phyloP scores from a whole-genome alignment of 139 green algal species.

The Chlamydomonas incerta region DNA sequence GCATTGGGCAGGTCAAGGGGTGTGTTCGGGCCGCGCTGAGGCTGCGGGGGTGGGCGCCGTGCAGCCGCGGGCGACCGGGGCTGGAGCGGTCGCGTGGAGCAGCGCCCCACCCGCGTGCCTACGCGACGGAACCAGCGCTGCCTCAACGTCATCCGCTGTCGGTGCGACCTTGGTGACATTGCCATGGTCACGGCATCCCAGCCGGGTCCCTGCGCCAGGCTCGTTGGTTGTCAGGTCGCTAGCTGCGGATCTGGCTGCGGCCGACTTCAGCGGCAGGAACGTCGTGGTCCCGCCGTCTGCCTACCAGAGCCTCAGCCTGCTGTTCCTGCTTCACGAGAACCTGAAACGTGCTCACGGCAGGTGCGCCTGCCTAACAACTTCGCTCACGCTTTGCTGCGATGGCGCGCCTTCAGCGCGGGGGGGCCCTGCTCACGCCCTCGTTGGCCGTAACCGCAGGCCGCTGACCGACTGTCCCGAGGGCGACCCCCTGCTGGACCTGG shows the following conservation, averaged over 20 bases:
- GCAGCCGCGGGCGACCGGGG: neutral
- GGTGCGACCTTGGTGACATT: neutral
- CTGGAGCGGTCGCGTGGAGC: too few relatives aligned
- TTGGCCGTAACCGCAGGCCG: too few relatives aligned
- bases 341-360: slow-evolving; percentile 14
- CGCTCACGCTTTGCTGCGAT: too few relatives aligned
- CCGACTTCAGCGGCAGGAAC: neutral
- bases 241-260: neutral
- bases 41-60: too few relatives aligned
- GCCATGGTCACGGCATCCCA: neutral
- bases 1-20: too few relatives aligned
- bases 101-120: neutral
- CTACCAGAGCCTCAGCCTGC: slow-evolving; percentile 41
- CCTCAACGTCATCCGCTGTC: neutral
- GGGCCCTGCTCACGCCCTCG: too few relatives aligned
- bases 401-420: too few relatives aligned
- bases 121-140: neutral
- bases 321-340: slow-evolving; percentile 35
- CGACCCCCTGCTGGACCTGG: neutral
- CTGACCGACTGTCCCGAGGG: neutral
- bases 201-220: too few relatives aligned
- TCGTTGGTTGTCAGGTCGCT: neutral
- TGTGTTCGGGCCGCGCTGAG: too few relatives aligned
- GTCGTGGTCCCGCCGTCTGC: neutral
- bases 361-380: too few relatives aligned